phyloP scores from a whole-genome alignment of 208 protist species.

The Acanthamoeba healyi region DNA sequence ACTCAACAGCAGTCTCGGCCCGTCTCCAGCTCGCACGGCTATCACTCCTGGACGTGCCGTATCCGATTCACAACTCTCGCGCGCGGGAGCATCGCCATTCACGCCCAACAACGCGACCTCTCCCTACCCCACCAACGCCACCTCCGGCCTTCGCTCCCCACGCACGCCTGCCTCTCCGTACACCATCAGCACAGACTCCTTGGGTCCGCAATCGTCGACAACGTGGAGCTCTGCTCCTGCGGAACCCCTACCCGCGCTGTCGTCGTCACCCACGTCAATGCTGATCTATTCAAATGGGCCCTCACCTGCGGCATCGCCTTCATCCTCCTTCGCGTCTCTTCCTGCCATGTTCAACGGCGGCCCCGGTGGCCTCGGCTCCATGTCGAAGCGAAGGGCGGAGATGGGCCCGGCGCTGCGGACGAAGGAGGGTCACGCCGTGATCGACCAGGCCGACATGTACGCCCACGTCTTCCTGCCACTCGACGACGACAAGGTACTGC shows the following conservation, averaged over 20 bases:
- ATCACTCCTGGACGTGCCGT: background rate
- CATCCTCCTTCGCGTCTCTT: background rate
- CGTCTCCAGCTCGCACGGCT: background rate
- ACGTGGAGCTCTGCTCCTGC: background rate
- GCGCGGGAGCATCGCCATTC: background rate
- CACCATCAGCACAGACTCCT: background rate
- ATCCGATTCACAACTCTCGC: background rate
- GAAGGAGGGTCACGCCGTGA: conserved; percentile 39
- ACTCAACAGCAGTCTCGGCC: too few species aligned
- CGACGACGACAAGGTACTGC: conserved; percentile 13
- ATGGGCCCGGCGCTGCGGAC: conserved; percentile 47
- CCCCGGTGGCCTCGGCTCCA: background rate
- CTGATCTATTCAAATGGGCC: background rate
- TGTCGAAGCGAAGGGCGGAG: background rate
- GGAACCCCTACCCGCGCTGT: background rate
- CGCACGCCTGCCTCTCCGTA: background rate
- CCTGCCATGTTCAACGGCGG: background rate
- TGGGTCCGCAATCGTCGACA: background rate
- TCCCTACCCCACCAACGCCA: background rate
- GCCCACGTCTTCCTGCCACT: conserved; percentile 70
- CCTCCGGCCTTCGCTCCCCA: background rate
- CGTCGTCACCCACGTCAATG: background rate
- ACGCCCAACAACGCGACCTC: background rate
- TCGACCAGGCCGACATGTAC: conserved; percentile 78
- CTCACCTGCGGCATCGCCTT: background rate